Percentiles rank a stretch among this genome's conserved stretches.
These are phyloP conservation scores for Zalerion maritima DNA, from an alignment of 495 filamentous ascomycete genomes.

Conservation along the genomic window DNA sequence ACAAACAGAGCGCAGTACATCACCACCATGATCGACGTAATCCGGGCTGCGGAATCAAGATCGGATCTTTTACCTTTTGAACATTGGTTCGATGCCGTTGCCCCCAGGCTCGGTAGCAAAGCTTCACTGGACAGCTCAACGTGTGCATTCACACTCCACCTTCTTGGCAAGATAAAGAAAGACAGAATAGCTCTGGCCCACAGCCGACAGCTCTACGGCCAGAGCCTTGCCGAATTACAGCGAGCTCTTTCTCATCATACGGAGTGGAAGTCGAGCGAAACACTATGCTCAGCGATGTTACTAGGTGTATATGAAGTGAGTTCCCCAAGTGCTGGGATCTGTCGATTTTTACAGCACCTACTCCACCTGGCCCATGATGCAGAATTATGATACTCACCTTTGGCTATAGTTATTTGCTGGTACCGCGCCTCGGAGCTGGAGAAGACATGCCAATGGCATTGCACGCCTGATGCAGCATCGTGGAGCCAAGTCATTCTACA, in stretches of 20 bases:
- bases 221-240: conserved; percentile 9
- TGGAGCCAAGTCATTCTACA: conserved; percentile 5
- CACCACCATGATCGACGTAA: conserved; percentile 6
- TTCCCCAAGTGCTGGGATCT: neutral
- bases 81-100: conserved; percentile 7
- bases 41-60: neutral
- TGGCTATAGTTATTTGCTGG: conserved; percentile 8
- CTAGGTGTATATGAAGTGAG: conserved; percentile 9
- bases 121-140: conserved; percentile 8
- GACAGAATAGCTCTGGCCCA: conserved; percentile 3
- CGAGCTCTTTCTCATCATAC: conserved; percentile 6
- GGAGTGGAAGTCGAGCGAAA: conserved; percentile 10
- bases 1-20: conserved; percentile 8
- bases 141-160: conserved; percentile 8
- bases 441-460: conserved; percentile 9
- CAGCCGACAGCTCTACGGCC: conserved; percentile 9
- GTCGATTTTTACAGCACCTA: neutral
- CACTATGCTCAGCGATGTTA: conserved; percentile 8
- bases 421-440: conserved; percentile 8
- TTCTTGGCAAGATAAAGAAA: conserved; percentile 5
- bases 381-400: neutral
- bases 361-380: too few species aligned
- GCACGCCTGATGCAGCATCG: conserved; percentile 8
- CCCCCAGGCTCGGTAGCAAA: conserved; percentile 6
- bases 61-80: conserved; percentile 5